Evolutionary conservation across 1,139 yeast species (phyloP).

Genomic region (Pichia sp.): DNA sequence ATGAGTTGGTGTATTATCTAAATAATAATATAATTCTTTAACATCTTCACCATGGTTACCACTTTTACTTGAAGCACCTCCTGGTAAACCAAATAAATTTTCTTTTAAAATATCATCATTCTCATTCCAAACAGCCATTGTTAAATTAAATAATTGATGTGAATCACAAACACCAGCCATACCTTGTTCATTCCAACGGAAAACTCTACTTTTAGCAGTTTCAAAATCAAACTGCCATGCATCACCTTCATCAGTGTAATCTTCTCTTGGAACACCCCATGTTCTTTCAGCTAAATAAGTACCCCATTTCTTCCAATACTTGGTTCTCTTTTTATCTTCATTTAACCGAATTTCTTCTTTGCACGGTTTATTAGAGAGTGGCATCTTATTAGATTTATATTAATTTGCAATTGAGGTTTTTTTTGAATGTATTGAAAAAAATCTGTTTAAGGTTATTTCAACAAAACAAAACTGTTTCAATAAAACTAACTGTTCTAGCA

Average conservation of each 20-base stretch:
- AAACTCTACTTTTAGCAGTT: conserved; percentile 74
- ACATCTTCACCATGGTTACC: conserved; percentile 98
- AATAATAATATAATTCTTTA: conserved; percentile 74
- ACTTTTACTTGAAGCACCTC: conserved; percentile 82
- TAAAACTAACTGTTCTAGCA: background rate
- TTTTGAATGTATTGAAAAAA: too few relatives aligned
- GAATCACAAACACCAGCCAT: conserved; percentile 87
- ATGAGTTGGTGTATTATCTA: conserved; percentile 91
- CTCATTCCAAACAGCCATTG: conserved; percentile 89
- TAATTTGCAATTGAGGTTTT: too few relatives aligned
- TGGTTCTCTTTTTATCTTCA: conserved; percentile 50
- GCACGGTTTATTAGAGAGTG: conserved; percentile 17
- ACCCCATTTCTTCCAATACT: conserved; percentile 88
- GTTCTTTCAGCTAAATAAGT: conserved; percentile 86
- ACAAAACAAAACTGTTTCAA: background rate
- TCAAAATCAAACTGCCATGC: conserved; percentile 95
- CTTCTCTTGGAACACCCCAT: conserved; percentile 95
- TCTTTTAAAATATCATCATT: conserved; percentile 83
- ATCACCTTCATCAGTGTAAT: conserved; percentile 79
- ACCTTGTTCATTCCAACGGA: conserved; percentile 97
- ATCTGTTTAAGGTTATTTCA: too few relatives aligned
- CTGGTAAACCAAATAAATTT: conserved; percentile 82
- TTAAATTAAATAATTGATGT: conserved; percentile 69
- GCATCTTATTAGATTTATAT: conserved; percentile 1
- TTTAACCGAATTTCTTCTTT: conserved; percentile 62